Base-by-base conservation (phyloP, 1,139 yeast species). In the Debaryomyces psychrophilus region DNA sequence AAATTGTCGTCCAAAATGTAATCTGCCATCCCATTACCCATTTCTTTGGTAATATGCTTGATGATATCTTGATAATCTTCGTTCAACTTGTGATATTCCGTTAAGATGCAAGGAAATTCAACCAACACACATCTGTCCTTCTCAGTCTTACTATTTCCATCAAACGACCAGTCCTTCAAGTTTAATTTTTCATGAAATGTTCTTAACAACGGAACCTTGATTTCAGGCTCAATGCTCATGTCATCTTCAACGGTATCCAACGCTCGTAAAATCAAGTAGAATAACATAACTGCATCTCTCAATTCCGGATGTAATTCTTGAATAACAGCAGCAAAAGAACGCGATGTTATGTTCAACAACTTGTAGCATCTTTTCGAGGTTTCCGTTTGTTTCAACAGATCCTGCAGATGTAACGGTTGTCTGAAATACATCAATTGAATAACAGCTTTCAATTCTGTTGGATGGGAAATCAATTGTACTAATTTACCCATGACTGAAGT, bases 11-110 rank as follows among this genome's bases (percentile, higher is more conserved):
- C 85, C 59, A 81, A 75, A 47, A 90, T 85, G 66, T 92, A 93
- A 60, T 89, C 93, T 26, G 98, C 98, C 99, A 93, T 93, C 47
- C 99, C 99, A 55, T 88, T 84, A 46, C 98, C 98, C 99, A 93
- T 93, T 63, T 85, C 77, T 45, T 73, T 59, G 43, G 97, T 83
- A 57, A 90, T 88, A 51, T 86, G 89, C 56, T 77, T 79, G 56
- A 93, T 82, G 36, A 92, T 85, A 46, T 79, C 86, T 68, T 87
- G 95, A 65, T 90, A 92, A 50, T 77, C 83, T 3, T 90, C 83
- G 59, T 84, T 83, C 58, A 93, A 76, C 51, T 75, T 74, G 61
- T 86, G 90, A 66, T 76, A 90, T 62, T 90, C 96, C 8, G 68
- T 59, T 58, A 92, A 73, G 37, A 95, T 78, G 28, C 63, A 61